Base-by-base conservation (phyloP, 2,329 filamentous ascomycete genomes). In the Leptographium radiaticola region DNA sequence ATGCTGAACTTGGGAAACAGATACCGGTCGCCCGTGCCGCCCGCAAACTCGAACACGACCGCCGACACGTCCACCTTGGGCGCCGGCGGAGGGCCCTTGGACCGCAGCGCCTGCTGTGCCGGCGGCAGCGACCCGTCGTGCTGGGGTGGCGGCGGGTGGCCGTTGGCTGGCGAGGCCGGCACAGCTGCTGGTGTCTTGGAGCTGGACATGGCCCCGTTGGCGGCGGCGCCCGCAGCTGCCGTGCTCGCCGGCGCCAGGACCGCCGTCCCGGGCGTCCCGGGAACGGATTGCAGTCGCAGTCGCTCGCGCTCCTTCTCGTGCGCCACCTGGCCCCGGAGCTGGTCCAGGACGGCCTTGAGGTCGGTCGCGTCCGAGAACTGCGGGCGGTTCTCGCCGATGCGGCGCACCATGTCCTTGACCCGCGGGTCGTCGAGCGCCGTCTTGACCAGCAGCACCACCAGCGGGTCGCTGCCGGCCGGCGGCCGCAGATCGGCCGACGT, bases 1-100 rank as follows among this genome's bases (percentile, higher is more conserved):
- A 91, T 84, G 66, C 83, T 86, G 63, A 86, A 84, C 59, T 83
- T 86, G 2, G 87, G 87, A 58, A 93, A 90, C 49, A 88, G 70
- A 64, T 87, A 90, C 31, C 86, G 79, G 65, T 91, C 87, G 47
- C 85, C 86, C 3, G 72, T 80, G 38, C 82, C 82, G 48, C 77
- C 77, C 6, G 71, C 65, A 64, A 88, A 87, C 59, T 87, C 83
- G 57, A 89, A 78, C 1, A 84, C 78, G 15, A 86, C 72, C n/a
- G 81, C 81, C 1, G 80, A 75, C 45, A 84, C 76, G 54, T 84
- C 83, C 31, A 77, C 76, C 59, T 78, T 81, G 12, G 68, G 65
- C 2, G 73, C 63, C 18, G 75, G 75, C 2, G 75, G 72, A 1
- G 78, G 79, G 0, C 78, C 80, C 59, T 82, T 83, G 7, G 79